Evolutionary conservation across 2,329 filamentous ascomycete genomes (phyloP).

Genomic region (Pyricularia sp.): DNA sequence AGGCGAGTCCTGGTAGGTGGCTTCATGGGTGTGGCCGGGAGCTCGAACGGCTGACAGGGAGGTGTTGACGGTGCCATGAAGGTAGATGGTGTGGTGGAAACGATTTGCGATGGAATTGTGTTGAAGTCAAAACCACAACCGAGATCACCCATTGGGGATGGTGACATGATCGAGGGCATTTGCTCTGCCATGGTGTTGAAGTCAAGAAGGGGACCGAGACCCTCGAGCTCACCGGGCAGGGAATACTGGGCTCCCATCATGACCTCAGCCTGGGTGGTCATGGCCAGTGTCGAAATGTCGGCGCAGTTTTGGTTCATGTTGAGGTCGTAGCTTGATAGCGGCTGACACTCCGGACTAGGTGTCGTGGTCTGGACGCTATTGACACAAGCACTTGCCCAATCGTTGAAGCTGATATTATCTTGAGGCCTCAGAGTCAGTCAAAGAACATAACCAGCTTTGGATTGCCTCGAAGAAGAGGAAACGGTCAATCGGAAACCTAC

Average conservation of each 20-base stretch:
- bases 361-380: background rate
- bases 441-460: no score
- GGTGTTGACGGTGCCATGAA: background rate
- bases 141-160: background rate
- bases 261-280: background rate
- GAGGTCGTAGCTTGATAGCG: background rate
- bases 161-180: background rate
- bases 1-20: background rate
- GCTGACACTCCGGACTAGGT: background rate
- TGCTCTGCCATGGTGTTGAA: background rate
- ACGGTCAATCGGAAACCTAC: background rate
- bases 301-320: background rate
- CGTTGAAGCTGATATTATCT: background rate
- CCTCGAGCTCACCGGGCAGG: background rate
- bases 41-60: background rate
- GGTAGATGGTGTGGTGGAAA: background rate
- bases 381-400: background rate
- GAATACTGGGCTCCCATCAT: background rate
- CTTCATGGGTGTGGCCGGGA: background rate
- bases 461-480: background rate
- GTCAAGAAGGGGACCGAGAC: background rate
- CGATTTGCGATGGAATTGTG: background rate
- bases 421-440: background rate
- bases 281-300: background rate
- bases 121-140: background rate